These are phyloP conservation scores for Euphorbia tirucalli DNA, from an alignment of 345 rosid genomes.

Conservation along the genomic window DNA sequence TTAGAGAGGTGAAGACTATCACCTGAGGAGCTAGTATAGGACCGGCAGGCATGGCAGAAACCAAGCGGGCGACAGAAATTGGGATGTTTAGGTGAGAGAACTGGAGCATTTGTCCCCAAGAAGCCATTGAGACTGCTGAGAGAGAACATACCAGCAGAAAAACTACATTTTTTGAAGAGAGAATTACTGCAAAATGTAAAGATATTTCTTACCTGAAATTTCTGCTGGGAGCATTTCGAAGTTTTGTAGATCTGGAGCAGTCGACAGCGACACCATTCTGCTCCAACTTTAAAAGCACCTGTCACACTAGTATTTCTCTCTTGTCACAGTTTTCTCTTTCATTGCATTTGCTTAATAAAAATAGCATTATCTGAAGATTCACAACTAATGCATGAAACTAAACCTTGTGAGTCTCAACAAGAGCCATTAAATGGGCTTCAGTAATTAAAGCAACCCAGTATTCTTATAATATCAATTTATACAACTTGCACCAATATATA, in stretches of 20 bases:
- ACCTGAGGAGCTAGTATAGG: conserved; percentile 48
- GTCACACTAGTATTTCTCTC: too few relatives aligned
- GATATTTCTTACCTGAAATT: conserved; percentile 6
- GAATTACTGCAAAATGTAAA: conserved; percentile 18
- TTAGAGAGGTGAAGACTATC: conserved; percentile 78
- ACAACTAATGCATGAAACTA: too few relatives aligned
- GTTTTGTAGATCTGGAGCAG: conserved; percentile 36
- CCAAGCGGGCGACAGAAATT: conserved; percentile 29
- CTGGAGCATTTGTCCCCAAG: conserved; percentile 61
- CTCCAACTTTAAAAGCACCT: too few relatives aligned
- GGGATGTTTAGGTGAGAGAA: conserved; percentile 50
- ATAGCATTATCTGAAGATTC: too few relatives aligned
- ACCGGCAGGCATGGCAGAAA: conserved; percentile 50
- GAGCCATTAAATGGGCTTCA: too few relatives aligned
- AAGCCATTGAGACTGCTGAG: conserved; percentile 42
- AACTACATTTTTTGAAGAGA: conserved; percentile 24
- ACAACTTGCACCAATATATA: too few relatives aligned
- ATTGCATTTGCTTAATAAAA: neutral
- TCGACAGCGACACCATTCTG: too few relatives aligned
- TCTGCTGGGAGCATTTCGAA: neutral
- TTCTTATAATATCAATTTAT: too few relatives aligned
- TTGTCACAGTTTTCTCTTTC: too few relatives aligned
- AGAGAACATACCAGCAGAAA: neutral
- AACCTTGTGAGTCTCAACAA: too few relatives aligned
- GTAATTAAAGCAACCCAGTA: too few relatives aligned